Conservation (phyloP, 2,329 filamentous ascomycete species). For the Neofusicoccum umdonicola region DNA sequence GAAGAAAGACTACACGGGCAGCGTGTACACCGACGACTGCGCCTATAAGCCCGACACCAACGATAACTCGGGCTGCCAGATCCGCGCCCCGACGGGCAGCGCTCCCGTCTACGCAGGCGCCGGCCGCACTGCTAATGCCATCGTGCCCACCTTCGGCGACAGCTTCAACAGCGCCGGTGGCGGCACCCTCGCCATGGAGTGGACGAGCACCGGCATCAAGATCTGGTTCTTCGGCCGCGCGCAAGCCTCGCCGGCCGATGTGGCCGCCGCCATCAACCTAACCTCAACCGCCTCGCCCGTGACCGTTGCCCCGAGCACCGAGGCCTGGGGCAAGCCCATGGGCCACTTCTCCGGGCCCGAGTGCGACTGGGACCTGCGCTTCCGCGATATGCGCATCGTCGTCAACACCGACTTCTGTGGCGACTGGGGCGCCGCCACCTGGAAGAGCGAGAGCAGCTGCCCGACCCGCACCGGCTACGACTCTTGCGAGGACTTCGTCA, state of each 20-base stretch:
- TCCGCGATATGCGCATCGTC: constrained; percentile 35
- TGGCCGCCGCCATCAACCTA: constrained; percentile 23
- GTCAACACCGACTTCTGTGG: constrained; percentile 55
- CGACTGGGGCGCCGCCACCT: constrained; percentile 56
- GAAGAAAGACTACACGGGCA: constrained; percentile 28
- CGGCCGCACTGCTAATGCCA: constrained; percentile 18
- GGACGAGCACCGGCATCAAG: constrained; percentile 36
- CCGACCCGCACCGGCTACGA: constrained; percentile 44
- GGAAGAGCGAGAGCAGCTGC: constrained; percentile 40
- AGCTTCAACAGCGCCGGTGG: constrained; percentile 35
- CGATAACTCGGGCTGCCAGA: constrained; percentile 37
- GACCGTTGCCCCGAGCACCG: constrained; percentile 21
- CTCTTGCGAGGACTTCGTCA: constrained; percentile 39
- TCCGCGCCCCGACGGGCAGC: constrained; percentile 24
- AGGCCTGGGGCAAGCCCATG: constrained; percentile 27
- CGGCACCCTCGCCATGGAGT: constrained; percentile 42
- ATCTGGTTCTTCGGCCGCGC: constrained; percentile 38
- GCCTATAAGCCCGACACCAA: neutral
- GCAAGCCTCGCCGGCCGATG: neutral
- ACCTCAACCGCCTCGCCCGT: neutral
- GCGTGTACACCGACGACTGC: constrained; percentile 46
- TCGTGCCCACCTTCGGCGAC: constrained; percentile 32
- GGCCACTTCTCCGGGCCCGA: constrained; percentile 39
- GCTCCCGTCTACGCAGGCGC: constrained; percentile 13
- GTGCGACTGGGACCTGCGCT: constrained; percentile 46